phyloP scores from a whole-genome alignment of 2,329 filamentous ascomycete genomes.

The Helotiales sp. region DNA sequence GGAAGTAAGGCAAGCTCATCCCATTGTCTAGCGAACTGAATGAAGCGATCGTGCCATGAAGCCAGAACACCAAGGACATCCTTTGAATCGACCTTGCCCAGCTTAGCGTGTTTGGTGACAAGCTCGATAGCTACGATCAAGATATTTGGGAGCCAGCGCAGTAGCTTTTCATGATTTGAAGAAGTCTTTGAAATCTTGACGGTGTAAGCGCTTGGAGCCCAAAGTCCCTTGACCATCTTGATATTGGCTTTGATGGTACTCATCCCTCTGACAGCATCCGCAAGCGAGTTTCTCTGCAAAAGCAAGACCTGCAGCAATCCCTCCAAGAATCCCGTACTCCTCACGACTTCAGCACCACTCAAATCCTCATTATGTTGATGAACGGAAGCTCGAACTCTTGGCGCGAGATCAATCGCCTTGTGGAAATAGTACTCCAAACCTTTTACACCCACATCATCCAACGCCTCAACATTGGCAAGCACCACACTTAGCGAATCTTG shows the following conservation, averaged over 20 bases:
- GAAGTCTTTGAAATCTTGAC: conserved; percentile 20
- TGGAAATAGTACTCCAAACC: conserved; percentile 76
- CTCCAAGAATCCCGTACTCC: conserved; percentile 86
- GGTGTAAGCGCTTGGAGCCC: conserved; percentile 46
- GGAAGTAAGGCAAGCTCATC: conserved; percentile 56
- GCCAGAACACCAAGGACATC: conserved; percentile 52
- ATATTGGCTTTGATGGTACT: conserved; percentile 34
- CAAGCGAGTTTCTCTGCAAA: conserved; percentile 56
- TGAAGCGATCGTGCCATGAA: conserved; percentile 56
- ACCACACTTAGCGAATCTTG: conserved; percentile 75
- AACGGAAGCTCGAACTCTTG: conserved; percentile 67
- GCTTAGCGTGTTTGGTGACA: conserved; percentile 68
- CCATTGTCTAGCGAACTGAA: conserved; percentile 50
- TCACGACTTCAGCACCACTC: conserved; percentile 76
- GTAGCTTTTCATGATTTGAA: conserved; percentile 41
- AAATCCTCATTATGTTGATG: conserved; percentile 84
- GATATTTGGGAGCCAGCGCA: conserved; percentile 71
- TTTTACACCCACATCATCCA: conserved; percentile 42
- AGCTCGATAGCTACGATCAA: conserved; percentile 66
- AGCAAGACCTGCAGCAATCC: conserved; percentile 74
- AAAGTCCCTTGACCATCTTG: conserved; percentile 43
- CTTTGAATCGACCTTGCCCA: conserved; percentile 58
- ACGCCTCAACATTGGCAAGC: conserved; percentile 61
- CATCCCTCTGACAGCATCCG: conserved; percentile 24
- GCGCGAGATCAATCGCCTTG: conserved; percentile 75